Base-by-base conservation (phyloP, 2,329 filamentous ascomycete genomes). In the Ramularia collo-cygni region DNA sequence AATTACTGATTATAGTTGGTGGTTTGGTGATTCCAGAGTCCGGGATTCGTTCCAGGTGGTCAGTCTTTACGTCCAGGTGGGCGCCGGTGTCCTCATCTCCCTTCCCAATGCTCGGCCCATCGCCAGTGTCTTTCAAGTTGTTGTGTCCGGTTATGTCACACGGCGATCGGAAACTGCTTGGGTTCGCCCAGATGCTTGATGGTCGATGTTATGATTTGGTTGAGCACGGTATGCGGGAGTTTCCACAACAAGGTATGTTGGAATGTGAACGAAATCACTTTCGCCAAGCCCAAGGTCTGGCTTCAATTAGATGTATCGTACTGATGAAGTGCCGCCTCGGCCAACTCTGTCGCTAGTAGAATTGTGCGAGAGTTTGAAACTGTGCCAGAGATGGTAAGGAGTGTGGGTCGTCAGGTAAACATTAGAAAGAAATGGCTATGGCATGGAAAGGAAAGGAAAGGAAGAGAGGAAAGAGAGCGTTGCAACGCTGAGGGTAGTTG, bases 171-270 rank as follows among this genome's bases (percentile, higher is more conserved):
- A 30, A 38, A 38, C 35, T n/a, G 35, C 16, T 28, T 21, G 35
- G 17, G 26, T 15, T 8, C 26, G 8, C 16, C 13, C 26, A n/a
- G 12, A 17, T 28, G 28, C 17, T 29, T 29, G 24, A 47, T 58
- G 55, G 55, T 56, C 33, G 24, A 47, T 58, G 55, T 56, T 56
- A 39, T 59, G 54, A 47, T 53, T 34, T 55, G 47, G 51, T 46
- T 48, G 37, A 44, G 40, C 38, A 48, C 38, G 55, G 54, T 46
- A 58, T 59, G 54, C 51, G 38, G 43, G 32, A 43, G 60, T 65
- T 52, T 59, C 57, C 59, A 54, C 47, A 59, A 57, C 54, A 58
- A n/a, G 55, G 45, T 18, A 40, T 26, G 32, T 41, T 49, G 62
- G 62, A 65, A 66, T 65, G 62, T 44, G 48, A 47, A 31, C 34